A percentile compares a stretch with the other conserved stretches of the same genome.
These are phyloP conservation scores for Metschnikowia sp. DNA, from an alignment of 805 yeast genomes.

Conservation along the genomic window DNA sequence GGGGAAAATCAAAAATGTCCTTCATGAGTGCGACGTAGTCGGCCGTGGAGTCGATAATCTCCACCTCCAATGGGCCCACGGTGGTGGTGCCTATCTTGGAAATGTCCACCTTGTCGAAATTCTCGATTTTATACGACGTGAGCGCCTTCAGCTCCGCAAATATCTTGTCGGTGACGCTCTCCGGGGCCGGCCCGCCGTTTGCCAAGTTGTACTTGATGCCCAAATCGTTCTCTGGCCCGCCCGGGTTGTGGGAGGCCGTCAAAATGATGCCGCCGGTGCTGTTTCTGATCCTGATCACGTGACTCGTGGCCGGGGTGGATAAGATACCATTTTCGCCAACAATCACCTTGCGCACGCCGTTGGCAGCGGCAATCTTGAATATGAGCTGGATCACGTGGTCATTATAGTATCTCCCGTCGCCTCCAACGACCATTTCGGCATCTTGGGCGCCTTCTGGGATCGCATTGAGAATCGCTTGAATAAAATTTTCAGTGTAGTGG, in stretches of 20 bases:
- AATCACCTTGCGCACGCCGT: conserved; percentile 81
- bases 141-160: conserved; percentile 64
- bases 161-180: conserved; percentile 83
- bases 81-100: conserved; percentile 50
- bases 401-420: conserved; percentile 94
- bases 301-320: conserved; percentile 97
- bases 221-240: conserved; percentile 87
- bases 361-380: conserved; percentile 82
- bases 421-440: conserved; percentile 86
- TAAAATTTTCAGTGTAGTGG: conserved; percentile 88
- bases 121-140: conserved; percentile 56
- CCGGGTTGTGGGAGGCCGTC: conserved; percentile 97
- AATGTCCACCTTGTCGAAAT: conserved; percentile 66
- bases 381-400: conserved; percentile 76
- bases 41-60: conserved; percentile 76
- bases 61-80: conserved; percentile 62
- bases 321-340: conserved; percentile 86
- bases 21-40: conserved; percentile 79
- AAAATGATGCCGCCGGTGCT: conserved; percentile 93
- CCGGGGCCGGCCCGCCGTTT: conserved; percentile 99
- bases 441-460: conserved; percentile 84
- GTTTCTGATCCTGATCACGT: conserved; percentile 70
- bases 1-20: conserved; percentile 80
- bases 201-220: conserved; percentile 94
- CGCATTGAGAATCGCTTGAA: conserved; percentile 79